Percentiles rank a stretch among this genome's conserved stretches.
These are phyloP conservation scores for Euclidium syriacum DNA, from an alignment of 345 rosid species.

Conservation along the genomic window DNA sequence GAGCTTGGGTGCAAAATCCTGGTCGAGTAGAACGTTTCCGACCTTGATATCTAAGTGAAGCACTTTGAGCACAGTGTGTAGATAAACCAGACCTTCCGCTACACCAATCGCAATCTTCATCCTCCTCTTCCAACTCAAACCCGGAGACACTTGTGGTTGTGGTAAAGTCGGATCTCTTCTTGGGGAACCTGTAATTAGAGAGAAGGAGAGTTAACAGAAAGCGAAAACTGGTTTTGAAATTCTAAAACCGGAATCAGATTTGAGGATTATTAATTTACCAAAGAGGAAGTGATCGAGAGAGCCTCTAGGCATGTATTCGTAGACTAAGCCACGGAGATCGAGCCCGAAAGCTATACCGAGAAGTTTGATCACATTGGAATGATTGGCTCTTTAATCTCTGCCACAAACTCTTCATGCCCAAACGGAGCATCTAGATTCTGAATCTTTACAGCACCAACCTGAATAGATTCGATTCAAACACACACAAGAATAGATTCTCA, in stretches of 20 bases:
- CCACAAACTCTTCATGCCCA: conserved; percentile 57
- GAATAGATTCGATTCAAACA: too few species aligned
- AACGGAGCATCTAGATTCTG: conserved; percentile 43
- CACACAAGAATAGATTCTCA: too few species aligned
- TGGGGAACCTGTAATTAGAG: too few species aligned
- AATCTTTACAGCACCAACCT: conserved; percentile 78
- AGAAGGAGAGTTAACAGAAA: not conserved
- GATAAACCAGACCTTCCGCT: conserved; percentile 56
- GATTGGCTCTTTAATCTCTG: conserved; percentile 59
- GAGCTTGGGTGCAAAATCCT: conserved; percentile 32
- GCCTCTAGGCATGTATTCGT: conserved; percentile 71
- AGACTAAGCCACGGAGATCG: conserved; percentile 54
- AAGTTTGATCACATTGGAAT: conserved; percentile 63
- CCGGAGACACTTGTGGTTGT: not conserved
- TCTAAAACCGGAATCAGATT: not conserved
- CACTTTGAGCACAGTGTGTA: conserved; percentile 48
- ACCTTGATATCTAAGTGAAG: conserved; percentile 69
- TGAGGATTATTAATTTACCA: conserved; percentile 32
- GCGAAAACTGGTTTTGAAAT: not conserved
- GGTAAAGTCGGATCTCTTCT: too few species aligned
- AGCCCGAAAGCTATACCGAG: conserved; percentile 56
- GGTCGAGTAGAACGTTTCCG: conserved; percentile 60
- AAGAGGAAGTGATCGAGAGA: conserved; percentile 57
- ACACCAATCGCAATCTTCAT: conserved; percentile 74
- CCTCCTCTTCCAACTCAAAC: conserved; percentile 58